These are phyloP conservation scores for Boletus huronensis DNA, from an alignment of 768 basidiomycete species.

Conservation along the genomic window DNA sequence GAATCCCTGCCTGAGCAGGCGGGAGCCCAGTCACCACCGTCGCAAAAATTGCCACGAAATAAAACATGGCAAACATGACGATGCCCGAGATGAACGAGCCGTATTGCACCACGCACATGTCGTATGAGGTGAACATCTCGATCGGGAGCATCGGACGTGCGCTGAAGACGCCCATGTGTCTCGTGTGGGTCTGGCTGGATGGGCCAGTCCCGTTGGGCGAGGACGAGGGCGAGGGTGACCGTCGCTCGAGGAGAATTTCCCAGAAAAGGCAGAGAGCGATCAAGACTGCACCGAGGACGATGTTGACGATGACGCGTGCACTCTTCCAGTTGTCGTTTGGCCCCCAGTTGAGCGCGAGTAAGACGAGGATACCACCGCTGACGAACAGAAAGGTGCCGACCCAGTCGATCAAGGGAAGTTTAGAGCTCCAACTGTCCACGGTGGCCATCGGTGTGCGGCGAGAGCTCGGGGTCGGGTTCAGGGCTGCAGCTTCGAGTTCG, in stretches of 20 bases:
- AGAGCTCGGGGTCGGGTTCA: neutral
- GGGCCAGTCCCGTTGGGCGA: neutral
- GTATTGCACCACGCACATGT: conserved; percentile 39
- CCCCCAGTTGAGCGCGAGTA: conserved; percentile 52
- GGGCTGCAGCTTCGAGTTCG: conserved; percentile 6
- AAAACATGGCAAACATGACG: conserved; percentile 51
- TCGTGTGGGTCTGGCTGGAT: neutral
- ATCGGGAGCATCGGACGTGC: conserved; percentile 47
- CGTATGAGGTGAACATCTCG: conserved; percentile 40
- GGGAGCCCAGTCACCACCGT: conserved; percentile 41
- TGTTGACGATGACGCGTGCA: conserved; percentile 44
- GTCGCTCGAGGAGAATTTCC: conserved; percentile 40
- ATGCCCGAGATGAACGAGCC: conserved; percentile 42
- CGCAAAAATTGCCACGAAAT: conserved; percentile 53
- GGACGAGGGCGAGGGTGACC: neutral
- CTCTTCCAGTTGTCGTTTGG: conserved; percentile 40
- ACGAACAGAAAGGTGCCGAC: conserved; percentile 44
- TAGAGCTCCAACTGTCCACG: conserved; percentile 24
- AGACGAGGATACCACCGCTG: conserved; percentile 41
- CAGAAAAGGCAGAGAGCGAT: conserved; percentile 40
- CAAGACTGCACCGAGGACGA: conserved; percentile 43
- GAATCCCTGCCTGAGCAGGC: conserved; percentile 41
- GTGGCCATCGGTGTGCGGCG: neutral
- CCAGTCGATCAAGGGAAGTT: conserved; percentile 42
- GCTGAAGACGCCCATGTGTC: conserved; percentile 16